Conservation (phyloP, 2,329 filamentous ascomycete species). For the Trichoderma breve region DNA sequence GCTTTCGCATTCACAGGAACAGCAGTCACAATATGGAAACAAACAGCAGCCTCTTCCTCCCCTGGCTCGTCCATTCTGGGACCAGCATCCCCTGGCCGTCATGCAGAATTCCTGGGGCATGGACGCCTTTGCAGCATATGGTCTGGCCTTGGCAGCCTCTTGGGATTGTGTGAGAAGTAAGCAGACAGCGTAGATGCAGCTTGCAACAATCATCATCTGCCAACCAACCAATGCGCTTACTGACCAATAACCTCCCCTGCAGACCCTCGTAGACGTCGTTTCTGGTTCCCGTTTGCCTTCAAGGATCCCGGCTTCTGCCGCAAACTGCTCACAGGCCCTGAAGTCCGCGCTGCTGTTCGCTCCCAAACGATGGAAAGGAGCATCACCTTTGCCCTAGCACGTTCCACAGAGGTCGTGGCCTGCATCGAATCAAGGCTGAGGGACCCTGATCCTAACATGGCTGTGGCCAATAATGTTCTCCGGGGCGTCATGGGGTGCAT, state of each 20-base stretch:
- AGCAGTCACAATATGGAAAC: neutral
- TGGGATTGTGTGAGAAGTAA: neutral
- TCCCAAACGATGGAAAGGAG: conserved; percentile 1
- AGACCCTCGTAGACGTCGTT: neutral
- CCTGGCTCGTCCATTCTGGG: conserved; percentile 9
- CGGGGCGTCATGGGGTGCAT: conserved; percentile 12
- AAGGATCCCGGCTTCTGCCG: conserved; percentile 1
- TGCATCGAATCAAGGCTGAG: neutral
- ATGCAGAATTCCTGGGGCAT: conserved; percentile 7
- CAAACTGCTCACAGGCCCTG: neutral
- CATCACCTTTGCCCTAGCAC: conserved; percentile 4
- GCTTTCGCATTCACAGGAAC: neutral
- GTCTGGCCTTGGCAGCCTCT: neutral
- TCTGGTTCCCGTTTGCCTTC: conserved; percentile 17
- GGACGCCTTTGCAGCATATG: conserved; percentile 17
- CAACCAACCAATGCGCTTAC: too few relatives aligned
- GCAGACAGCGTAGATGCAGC: neutral
- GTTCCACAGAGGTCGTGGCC: neutral
- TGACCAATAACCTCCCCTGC: neutral
- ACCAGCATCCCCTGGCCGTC: conserved; percentile 9
- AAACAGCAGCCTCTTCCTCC: neutral
- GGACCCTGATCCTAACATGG: neutral
- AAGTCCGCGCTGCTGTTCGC: conserved; percentile 7
- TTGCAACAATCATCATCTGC: neutral
- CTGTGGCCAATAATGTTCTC: neutral